Percentiles rank a stretch among this genome's conserved stretches.
phyloP scores from a whole-genome alignment of 73 alveolate species.

The Paramecium biaurelia region DNA sequence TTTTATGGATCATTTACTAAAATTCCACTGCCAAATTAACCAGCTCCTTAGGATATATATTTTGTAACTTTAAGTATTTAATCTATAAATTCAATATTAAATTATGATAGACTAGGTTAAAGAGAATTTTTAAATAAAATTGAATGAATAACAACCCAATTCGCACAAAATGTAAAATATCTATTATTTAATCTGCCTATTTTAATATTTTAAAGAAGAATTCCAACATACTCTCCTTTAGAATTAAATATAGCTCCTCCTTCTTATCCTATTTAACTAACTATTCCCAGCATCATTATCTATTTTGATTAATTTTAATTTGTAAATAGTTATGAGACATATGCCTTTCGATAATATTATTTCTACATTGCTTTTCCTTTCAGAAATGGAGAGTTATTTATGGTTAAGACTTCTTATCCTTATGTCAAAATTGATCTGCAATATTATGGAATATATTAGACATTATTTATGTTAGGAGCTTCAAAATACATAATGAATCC shows the following conservation, averaged over 20 bases:
- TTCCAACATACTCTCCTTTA: slow-evolving; percentile 18
- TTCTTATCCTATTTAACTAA: background rate
- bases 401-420: background rate
- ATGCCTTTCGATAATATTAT: background rate
- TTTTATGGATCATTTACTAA: background rate
- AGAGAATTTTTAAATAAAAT: background rate
- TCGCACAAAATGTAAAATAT: background rate
- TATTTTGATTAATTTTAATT: background rate
- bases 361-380: background rate
- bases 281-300: background rate
- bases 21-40: background rate
- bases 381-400: background rate
- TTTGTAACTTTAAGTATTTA: background rate
- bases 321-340: background rate
- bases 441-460: background rate
- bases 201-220: background rate
- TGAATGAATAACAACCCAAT: background rate
- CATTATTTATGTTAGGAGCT: background rate
- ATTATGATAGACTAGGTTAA: background rate
- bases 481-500: background rate
- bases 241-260: background rate
- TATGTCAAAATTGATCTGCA: background rate
- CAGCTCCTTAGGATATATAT: background rate
- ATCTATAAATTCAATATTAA: background rate
- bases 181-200: background rate